These are phyloP conservation scores for Fusarium pininemorale DNA, from an alignment of 2,329 filamentous ascomycete genomes.

Conservation along the genomic window DNA sequence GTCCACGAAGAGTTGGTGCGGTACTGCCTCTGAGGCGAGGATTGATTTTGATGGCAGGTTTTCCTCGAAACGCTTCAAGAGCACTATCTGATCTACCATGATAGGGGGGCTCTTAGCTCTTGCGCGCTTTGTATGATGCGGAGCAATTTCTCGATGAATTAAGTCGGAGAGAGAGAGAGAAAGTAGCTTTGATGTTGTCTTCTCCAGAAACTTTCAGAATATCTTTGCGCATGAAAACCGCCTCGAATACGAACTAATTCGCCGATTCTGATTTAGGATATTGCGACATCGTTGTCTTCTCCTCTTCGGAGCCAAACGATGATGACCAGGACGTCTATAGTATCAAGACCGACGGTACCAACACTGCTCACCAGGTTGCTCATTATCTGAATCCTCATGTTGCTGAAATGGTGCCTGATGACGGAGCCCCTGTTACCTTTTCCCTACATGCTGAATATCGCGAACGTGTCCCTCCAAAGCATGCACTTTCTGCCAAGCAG, in stretches of 20 bases:
- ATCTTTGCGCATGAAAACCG: constrained; percentile 62
- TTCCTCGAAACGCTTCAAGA: neutral
- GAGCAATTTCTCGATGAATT: constrained; percentile 72
- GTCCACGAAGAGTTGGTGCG: constrained; percentile 78
- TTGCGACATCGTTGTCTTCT: constrained; percentile 44
- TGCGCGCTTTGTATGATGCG: constrained; percentile 75
- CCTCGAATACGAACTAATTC: constrained; percentile 68
- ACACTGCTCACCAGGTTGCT: neutral
- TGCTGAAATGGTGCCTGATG: neutral
- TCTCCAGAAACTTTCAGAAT: constrained; percentile 67
- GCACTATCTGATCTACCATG: constrained; percentile 1
- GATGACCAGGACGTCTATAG: neutral
- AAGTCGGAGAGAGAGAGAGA: constrained; percentile 65
- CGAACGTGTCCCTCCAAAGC: neutral
- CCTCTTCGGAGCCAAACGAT: neutral
- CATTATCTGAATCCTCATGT: neutral
- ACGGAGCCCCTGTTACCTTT: neutral
- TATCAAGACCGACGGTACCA: neutral
- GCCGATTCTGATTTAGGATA: constrained; percentile 73
- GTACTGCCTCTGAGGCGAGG: constrained; percentile 68
- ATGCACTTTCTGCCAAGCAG: neutral
- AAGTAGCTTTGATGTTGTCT: constrained; percentile 76
- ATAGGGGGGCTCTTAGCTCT: constrained; percentile 71
- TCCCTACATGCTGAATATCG: neutral
- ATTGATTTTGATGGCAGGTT: constrained; percentile 68